These are phyloP conservation scores for Acanthochlamys bracteata DNA, from an alignment of 106 monocot genomes.

Conservation along the genomic window DNA sequence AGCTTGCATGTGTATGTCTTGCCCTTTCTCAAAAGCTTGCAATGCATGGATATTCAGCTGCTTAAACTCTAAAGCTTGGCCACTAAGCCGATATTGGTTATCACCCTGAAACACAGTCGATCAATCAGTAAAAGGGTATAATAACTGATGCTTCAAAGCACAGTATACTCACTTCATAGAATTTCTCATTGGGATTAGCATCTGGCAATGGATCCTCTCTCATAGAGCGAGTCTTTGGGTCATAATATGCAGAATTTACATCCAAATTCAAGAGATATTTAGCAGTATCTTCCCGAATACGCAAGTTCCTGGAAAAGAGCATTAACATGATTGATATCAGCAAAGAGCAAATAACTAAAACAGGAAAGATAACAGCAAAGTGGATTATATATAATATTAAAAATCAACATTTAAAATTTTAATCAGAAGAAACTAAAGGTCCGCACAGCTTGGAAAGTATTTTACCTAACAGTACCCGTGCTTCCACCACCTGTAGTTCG, in stretches of 20 bases:
- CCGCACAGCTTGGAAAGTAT: neutral
- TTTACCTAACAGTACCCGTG: constrained; percentile 94
- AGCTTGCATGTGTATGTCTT: constrained; percentile 99
- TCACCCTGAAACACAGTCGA: constrained; percentile 55
- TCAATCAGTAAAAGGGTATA: neutral
- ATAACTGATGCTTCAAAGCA: neutral
- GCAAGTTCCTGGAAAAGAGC: constrained; percentile 56
- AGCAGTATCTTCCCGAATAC: constrained; percentile 99
- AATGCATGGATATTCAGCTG: constrained; percentile 88
- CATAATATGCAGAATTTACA: constrained; percentile 92
- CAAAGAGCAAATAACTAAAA: neutral
- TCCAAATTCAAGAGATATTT: constrained; percentile 92
- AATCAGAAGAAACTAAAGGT: too few species aligned
- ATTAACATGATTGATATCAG: neutral
- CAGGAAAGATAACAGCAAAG: neutral
- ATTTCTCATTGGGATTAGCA: constrained; percentile 94
- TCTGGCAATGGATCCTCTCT: constrained; percentile 96
- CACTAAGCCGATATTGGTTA: constrained; percentile 82
- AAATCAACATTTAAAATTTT: too few species aligned
- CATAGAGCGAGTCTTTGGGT: constrained; percentile 96
- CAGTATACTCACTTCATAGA: constrained; percentile 50
- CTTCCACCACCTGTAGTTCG: constrained; percentile 97
- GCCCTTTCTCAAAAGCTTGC: constrained; percentile 98
- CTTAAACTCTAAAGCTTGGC: constrained; percentile 93
- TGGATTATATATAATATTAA: neutral